Base-by-base conservation (phyloP, 805 yeast genomes). In the Yarrowia sp. region DNA sequence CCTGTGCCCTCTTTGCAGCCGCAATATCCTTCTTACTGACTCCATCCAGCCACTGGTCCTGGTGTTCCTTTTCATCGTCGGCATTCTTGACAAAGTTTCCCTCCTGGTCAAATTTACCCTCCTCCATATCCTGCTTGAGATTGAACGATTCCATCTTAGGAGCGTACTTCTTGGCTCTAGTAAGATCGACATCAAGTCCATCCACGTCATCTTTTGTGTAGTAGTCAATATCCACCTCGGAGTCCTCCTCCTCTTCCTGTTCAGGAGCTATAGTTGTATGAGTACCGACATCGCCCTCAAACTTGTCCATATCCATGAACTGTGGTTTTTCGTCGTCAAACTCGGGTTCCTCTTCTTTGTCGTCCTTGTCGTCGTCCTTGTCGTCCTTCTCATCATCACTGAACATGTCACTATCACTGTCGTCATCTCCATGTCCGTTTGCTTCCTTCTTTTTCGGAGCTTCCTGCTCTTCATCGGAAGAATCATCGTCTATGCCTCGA, bases 71-170 rank as follows among this genome's bases (percentile, higher is more conserved):
- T 39, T 74, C 76, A 36, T 77, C 81, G 2, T 78, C 78, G 3
- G 80, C 81, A 15, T 77, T 76, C 33, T 82, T 77, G 19, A 86
- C 77, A 71, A 79, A 88, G 71, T 86, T 87, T 1, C 92, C 91
- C 46, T 83, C 84, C 44, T 77, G 80, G 71, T 88, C 92, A 73
- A 87, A 86, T 2, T 75, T 75, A 1, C 92, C 94, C 55, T 83
- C 85, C 66, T 82, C 82, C 50, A 79, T 75, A 71, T 90, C 94
- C 19, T 84, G 79, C 30, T 81, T 76, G 52, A 90, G 75, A 73
- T 85, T 83, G 76, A 90, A 90, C 0, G 90, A 84, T 69, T 89
- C 93, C 2, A 90, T 69, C 69, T 83, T 82, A 0, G 87, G 79
- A 47, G 73, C 74, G 39, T 33, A 43, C 13, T 43, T 42, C 55